Conservation (phyloP, 306 rosid species). For the Glycine tomentella region DNA sequence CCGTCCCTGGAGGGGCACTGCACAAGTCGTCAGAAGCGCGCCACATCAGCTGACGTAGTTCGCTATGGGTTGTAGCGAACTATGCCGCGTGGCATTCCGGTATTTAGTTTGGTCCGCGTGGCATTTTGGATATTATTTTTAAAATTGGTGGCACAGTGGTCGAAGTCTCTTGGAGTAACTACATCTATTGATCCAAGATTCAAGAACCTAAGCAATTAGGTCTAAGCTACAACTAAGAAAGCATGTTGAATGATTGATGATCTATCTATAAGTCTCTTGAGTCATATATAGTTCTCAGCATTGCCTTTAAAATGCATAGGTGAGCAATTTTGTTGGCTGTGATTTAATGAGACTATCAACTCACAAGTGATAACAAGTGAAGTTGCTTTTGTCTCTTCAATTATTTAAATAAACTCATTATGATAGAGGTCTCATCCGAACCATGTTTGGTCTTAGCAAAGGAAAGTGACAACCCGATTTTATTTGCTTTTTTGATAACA, state of each 20-base stretch:
- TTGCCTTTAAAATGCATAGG: background rate
- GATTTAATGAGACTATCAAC: slow-evolving; percentile 12
- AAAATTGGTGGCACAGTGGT: no score
- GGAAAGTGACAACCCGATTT: background rate
- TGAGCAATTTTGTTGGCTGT: slow-evolving; percentile 13
- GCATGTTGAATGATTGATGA: background rate
- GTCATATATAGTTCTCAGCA: background rate
- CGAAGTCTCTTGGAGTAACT: background rate
- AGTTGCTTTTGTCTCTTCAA: slow-evolving; percentile 17
- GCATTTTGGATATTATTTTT: no score
- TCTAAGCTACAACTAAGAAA: background rate
- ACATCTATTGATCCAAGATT: background rate
- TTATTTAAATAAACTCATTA: background rate
- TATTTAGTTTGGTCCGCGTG: no score
- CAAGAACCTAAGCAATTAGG: background rate
- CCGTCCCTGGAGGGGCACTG: no score
- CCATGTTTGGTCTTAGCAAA: slow-evolving; percentile 10
- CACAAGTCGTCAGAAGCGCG: no score
- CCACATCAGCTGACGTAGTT: no score
- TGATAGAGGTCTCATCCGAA: background rate
- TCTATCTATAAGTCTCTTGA: background rate
- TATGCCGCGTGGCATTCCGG: no score
- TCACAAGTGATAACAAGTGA: background rate
- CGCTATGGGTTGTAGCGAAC: no score
- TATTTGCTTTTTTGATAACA: slow-evolving; percentile 7